These are phyloP conservation scores for Exophiala spinifera DNA, from an alignment of 2,329 filamentous ascomycete species.

Conservation along the genomic window DNA sequence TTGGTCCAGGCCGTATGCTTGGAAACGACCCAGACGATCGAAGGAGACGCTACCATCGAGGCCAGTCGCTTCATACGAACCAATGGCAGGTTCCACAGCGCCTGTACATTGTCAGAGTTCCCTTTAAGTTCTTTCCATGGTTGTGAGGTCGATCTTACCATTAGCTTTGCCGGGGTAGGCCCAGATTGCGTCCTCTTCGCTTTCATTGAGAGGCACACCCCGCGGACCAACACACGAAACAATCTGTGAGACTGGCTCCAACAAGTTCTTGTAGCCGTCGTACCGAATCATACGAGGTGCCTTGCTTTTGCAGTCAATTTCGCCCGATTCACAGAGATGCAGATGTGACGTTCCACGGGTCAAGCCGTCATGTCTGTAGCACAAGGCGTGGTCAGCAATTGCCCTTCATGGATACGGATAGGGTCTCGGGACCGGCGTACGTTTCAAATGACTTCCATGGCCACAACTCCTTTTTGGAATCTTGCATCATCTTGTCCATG, in stretches of 20 bases:
- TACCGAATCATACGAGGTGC: conserved; percentile 28
- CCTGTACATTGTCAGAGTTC: conserved; percentile 18
- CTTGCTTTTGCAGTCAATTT: conserved; percentile 26
- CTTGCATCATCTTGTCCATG: conserved; percentile 24
- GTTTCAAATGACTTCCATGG: conserved; percentile 29
- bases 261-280: conserved; percentile 26
- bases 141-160: conserved; percentile 16
- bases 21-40: conserved; percentile 67
- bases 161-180: conserved; percentile 48
- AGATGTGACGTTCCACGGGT: conserved; percentile 27
- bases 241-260: conserved; percentile 34
- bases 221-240: conserved; percentile 63
- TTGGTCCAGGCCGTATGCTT: conserved; percentile 49
- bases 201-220: conserved; percentile 50
- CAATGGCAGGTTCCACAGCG: conserved; percentile 45
- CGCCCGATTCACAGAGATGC: conserved; percentile 21
- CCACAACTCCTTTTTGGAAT: conserved; percentile 27
- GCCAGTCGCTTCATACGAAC: conserved; percentile 59
- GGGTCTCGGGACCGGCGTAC: conserved; percentile 16
- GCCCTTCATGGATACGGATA: not conserved
- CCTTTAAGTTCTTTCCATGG: not conserved
- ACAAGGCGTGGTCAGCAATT: conserved; percentile 3
- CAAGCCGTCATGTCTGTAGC: conserved; percentile 27
- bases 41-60: conserved; percentile 66
- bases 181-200: conserved; percentile 60